Base-by-base conservation (phyloP, 257 asterid species). In the Parsonsia alboflavescens region DNA sequence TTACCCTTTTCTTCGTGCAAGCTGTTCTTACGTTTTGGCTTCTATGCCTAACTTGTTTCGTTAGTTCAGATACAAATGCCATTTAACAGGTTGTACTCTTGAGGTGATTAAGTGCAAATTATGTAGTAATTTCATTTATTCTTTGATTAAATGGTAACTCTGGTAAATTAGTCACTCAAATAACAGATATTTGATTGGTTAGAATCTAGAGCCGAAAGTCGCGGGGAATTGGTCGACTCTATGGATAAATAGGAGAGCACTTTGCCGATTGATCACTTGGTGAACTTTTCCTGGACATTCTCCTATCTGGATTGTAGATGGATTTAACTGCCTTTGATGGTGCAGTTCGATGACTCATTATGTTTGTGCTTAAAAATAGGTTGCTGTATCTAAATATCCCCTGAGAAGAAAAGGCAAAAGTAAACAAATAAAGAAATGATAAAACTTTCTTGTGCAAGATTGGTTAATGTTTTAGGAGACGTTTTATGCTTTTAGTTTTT, bases 11-110 rank as follows among this genome's bases (percentile, higher is more conserved):
- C 64, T 30, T 70, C 52, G 26, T 53, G 24, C 15, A 30, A 19
- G 39, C 48, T 30, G 73, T 76, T 41, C 56, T 73, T 62, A 45
- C 63, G 70, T 68, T 72, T 62, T 65, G 78, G 41, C 8, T 19
- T 71, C 52, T 33, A 0, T 22, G 30, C 49, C 49, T 65, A 8
- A 65, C 12, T 65, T 65, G 41, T 65, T 64, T 65, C n/a, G 42
- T 39, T 7, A 39, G 70, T 65, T 26, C 19, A 17, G 30, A 65
- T 65, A 26, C 26, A 0, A 39, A 28, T 46, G 69, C 2, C 7
- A 63, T 36, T 56, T 30, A 61, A 61, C 13, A 28, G 68, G 69
- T 36, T 33, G 69, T 5, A 36, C 48, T 30, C 10, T n/a, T 17
- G 13, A 11, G 53, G 64, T 50, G n/a, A n/a, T 33, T 64, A 36